Base-by-base conservation (phyloP, 768 basidiomycete species). In the Sporobolomyces phaffii region DNA sequence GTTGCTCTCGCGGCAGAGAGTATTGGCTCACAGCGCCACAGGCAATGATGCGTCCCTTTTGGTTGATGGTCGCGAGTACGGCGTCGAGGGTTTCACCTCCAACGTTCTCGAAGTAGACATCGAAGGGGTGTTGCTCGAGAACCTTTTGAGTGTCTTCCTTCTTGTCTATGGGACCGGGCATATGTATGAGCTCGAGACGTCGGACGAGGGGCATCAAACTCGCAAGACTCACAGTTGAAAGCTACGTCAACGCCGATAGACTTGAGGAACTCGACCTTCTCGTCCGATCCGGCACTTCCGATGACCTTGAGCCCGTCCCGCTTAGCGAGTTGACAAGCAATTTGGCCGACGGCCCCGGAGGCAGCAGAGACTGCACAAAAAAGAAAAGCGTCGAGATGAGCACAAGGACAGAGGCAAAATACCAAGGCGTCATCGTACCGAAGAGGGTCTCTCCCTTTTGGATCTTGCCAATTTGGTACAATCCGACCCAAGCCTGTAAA, bases 271-370 rank as follows among this genome's bases (percentile, higher is more conserved):
- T 79, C 75, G 10, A 89, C 85, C 76, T 90, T 89, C 57, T 86
- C 85, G n/a, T 88, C 86, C 0, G 83, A 83, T 2, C 88, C 86
- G 0, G 86, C 85, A 1, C 84, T 86, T 0, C 83, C 85, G 53
- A 90, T 86, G 43, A 89, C 87, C 71, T 85, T 86, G 41, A 80
- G 66, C 0, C 82, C 82, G 0, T 77, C 75, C 1, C 68, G 69
- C 67, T 81, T 81, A 29, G 81, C 81, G n/a, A 82, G 69, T 73
- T 82, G 45, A 31, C 28, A 9, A 1, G 78, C 84, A 47, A 73
- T 85, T 83, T 83, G 83, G 68, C 87, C 87, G 33, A 89, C 86
- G 20, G 85, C 48, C 70, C 82, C 82, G 13, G 80, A 78, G 0
- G 79, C 83, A 7, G 81, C 77, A 2, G 77, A 78, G 20, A 85